Percentiles rank a stretch among this genome's conserved stretches.
Conservation (phyloP, 2,329 filamentous ascomycete genomes). For the Lachnellula subtilissima region DNA sequence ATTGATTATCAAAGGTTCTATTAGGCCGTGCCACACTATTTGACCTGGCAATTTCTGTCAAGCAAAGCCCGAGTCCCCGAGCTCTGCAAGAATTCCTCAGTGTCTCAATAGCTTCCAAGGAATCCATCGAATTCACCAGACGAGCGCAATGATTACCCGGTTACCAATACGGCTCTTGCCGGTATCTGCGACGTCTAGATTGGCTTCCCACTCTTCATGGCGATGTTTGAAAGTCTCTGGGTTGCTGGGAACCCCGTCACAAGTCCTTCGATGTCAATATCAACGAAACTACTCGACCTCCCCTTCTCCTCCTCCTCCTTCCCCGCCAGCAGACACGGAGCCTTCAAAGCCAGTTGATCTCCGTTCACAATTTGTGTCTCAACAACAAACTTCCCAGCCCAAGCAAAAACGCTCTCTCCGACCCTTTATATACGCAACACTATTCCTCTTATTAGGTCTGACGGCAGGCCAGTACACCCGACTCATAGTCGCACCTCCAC, state of each 20-base stretch:
- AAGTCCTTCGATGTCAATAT: not conserved
- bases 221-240: not conserved
- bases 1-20: too few relatives aligned
- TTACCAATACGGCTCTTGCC: constrained; percentile 6
- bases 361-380: constrained; percentile 25
- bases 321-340: not conserved
- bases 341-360: constrained; percentile 15
- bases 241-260: not conserved
- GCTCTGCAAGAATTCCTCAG: too few relatives aligned
- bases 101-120: not conserved
- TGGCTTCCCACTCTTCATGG: not conserved
- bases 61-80: too few relatives aligned
- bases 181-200: not conserved
- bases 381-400: constrained; percentile 9
- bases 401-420: constrained; percentile 25
- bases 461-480: constrained; percentile 36
- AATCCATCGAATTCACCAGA: constrained; percentile 40
- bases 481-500: constrained; percentile 40
- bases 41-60: too few relatives aligned
- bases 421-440: constrained; percentile 28
- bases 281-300: constrained; percentile 10
- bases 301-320: constrained; percentile 4
- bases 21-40: too few relatives aligned
- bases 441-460: constrained; percentile 40
- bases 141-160: constrained; percentile 12